Percentiles rank a stretch among this genome's conserved stretches.
phyloP scores from a whole-genome alignment of 2,329 filamentous ascomycete genomes.

The Metarhizium robertsii region DNA sequence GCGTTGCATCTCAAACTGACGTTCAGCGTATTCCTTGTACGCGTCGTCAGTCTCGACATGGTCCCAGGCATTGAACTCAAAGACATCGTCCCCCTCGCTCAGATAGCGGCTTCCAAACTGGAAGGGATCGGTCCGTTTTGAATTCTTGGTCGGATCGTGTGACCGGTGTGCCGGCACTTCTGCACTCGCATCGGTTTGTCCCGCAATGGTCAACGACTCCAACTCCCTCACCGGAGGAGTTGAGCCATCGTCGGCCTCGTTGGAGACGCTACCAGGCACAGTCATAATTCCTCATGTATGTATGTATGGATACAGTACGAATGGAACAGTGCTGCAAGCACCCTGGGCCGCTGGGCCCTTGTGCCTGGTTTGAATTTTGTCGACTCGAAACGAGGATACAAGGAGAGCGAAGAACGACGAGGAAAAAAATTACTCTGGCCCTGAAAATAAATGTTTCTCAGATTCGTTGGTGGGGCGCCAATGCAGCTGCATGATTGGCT shows the following conservation, averaged over 20 bases:
- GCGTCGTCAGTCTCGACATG: slow-evolving; percentile 88
- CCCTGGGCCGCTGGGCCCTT: background rate
- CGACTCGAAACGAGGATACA: background rate
- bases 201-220: slow-evolving; percentile 14
- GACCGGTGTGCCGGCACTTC: slow-evolving; percentile 52
- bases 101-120: slow-evolving; percentile 88
- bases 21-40: slow-evolving; percentile 77
- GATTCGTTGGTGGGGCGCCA: background rate
- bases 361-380: slow-evolving; percentile 1
- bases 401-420: background rate
- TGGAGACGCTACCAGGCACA: slow-evolving; percentile 13
- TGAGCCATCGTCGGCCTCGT: slow-evolving; percentile 10
- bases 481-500: background rate
- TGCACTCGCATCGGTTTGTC: background rate
- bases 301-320: background rate
- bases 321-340: background rate
- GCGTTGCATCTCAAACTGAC: slow-evolving; percentile 79
- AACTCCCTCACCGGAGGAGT: slow-evolving; percentile 14
- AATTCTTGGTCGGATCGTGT: slow-evolving; percentile 61
- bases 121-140: slow-evolving; percentile 87
- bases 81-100: slow-evolving; percentile 78
- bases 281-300: background rate
- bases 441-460: background rate
- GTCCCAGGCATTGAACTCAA: slow-evolving; percentile 98
- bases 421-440: background rate